These are phyloP conservation scores for Penicillium griseofulvum DNA, from an alignment of 2,329 filamentous ascomycete genomes.

Conservation along the genomic window DNA sequence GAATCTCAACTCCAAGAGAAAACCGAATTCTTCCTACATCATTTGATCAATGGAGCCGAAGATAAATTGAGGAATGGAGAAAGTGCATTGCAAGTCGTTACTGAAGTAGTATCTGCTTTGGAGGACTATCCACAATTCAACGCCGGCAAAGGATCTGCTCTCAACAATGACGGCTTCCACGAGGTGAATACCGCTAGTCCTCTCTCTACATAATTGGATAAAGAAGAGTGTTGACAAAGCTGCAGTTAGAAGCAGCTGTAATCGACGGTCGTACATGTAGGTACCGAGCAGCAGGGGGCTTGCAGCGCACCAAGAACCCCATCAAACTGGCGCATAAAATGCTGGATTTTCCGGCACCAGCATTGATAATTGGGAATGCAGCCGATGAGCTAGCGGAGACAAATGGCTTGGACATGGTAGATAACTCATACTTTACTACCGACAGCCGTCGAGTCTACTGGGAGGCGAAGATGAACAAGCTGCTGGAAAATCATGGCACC, in stretches of 20 bases:
- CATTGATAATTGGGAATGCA: neutral
- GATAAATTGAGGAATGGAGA: neutral
- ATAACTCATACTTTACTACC: neutral
- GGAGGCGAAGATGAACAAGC: neutral
- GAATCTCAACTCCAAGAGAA: neutral
- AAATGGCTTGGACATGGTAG: neutral
- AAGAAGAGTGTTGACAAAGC: neutral
- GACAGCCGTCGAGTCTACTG: neutral
- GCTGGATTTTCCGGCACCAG: neutral
- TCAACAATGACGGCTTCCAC: neutral
- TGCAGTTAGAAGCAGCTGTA: neutral
- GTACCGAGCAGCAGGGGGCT: neutral
- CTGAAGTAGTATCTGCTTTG: neutral
- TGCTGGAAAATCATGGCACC: neutral
- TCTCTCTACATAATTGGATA: neutral
- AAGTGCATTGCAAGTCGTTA: neutral
- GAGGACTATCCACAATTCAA: neutral
- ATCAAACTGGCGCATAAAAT: neutral
- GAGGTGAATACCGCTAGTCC: neutral
- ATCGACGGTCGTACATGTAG: neutral
- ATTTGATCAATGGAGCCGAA: neutral
- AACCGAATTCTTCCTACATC: neutral
- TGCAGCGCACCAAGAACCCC: neutral
- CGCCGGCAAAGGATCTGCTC: neutral
- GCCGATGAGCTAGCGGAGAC: neutral